Percentiles rank a stretch among this genome's conserved stretches.
These are phyloP conservation scores for Tetradesmus obliquus DNA, from an alignment of 139 green algal species.

Conservation along the genomic window DNA sequence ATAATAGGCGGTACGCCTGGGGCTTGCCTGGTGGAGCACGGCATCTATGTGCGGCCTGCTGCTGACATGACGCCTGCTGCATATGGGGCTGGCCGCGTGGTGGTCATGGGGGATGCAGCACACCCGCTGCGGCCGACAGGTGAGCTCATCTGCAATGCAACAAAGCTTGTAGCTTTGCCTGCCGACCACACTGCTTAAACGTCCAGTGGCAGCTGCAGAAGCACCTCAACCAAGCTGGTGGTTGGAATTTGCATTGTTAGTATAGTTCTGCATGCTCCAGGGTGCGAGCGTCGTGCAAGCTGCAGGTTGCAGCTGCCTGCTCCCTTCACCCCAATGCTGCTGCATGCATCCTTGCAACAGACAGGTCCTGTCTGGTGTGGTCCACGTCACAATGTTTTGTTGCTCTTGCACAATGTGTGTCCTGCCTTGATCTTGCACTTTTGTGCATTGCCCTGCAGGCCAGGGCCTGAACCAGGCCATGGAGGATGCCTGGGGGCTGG, in stretches of 20 bases:
- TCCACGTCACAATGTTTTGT: no score
- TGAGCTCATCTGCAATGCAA: neutral
- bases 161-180: no score
- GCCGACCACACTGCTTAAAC: neutral
- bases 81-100: slow-evolving; percentile 47
- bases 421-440: no score
- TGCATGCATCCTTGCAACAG: neutral
- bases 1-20: slow-evolving; percentile 40
- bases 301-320: no score
- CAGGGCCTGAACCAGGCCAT: slow-evolving; percentile 25
- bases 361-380: no score
- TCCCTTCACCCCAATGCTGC: neutral
- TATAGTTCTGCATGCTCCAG: neutral
- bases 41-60: slow-evolving; percentile 44
- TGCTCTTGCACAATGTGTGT: no score
- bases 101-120: slow-evolving; percentile 54
- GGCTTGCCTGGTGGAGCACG: slow-evolving; percentile 47
- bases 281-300: no score
- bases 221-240: no score
- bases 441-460: neutral
- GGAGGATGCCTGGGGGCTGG: slow-evolving; percentile 20
- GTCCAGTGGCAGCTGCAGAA: no score
- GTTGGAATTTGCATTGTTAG: no score
- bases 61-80: neutral
- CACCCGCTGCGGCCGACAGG: slow-evolving; percentile 56